phyloP scores from a whole-genome alignment of 2,329 filamentous ascomycete species.

The Pezicula rhizophila region DNA sequence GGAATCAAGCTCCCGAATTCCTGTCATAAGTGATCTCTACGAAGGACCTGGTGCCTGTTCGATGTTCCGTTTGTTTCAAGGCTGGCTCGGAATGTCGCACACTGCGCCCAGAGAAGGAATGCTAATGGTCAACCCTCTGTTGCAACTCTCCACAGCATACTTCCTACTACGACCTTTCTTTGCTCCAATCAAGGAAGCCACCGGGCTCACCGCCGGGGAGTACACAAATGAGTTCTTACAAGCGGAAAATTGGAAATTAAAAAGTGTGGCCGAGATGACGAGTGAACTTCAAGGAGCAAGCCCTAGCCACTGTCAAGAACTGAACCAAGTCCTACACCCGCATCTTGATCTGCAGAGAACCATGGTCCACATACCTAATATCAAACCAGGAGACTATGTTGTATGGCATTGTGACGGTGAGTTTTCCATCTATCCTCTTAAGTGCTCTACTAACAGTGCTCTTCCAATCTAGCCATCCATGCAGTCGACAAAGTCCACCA shows the following conservation, averaged over 20 bases:
- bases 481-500: constrained; percentile 74
- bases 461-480: constrained; percentile 39
- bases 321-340: constrained; percentile 54
- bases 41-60: constrained; percentile 74
- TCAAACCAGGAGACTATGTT: constrained; percentile 63
- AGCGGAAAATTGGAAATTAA: constrained; percentile 55
- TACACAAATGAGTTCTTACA: constrained; percentile 40
- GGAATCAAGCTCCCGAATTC: constrained; percentile 65
- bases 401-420: constrained; percentile 48
- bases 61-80: constrained; percentile 85
- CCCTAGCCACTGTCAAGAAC: constrained; percentile 57
- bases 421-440: not conserved
- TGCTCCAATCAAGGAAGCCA: constrained; percentile 34
- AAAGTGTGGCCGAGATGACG: constrained; percentile 36
- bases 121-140: constrained; percentile 72
- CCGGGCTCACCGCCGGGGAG: constrained; percentile 24
- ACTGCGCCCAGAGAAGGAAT: constrained; percentile 72
- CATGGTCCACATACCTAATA: constrained; percentile 60
- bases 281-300: constrained; percentile 65
- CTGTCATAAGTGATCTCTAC: constrained; percentile 69
- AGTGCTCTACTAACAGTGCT: not conserved
- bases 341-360: constrained; percentile 54
- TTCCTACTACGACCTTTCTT: constrained; percentile 83
- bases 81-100: constrained; percentile 77
- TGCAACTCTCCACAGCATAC: constrained; percentile 72